Percentiles rank a stretch among this genome's conserved stretches.
phyloP scores from a whole-genome alignment of 352 stramenopile species.

The Elongisporangium undulatum region DNA sequence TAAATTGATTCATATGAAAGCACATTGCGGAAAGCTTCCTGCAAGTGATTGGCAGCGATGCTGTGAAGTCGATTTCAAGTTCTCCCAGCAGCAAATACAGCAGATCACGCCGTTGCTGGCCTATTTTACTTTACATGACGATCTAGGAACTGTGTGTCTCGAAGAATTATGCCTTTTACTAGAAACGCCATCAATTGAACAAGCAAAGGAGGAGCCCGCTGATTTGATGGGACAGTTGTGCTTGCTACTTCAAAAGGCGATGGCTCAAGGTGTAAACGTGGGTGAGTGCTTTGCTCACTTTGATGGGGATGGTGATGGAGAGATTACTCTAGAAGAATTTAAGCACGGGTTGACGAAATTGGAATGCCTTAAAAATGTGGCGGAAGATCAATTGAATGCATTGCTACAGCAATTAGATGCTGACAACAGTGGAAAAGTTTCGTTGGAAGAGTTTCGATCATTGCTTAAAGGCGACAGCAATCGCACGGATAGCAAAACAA shows the following conservation, averaged over 20 bases:
- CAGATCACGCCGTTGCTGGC: constrained; percentile 13
- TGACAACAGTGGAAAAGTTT: constrained; percentile 51
- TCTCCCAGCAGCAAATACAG: constrained; percentile 18
- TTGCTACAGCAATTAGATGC: constrained; percentile 43
- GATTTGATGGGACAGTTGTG: constrained; percentile 10
- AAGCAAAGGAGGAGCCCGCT: constrained; percentile 3
- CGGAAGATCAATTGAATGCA: constrained; percentile 28
- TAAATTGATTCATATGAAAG: constrained; percentile 10
- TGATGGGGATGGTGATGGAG: constrained; percentile 52
- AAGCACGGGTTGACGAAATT: constrained; percentile 39
- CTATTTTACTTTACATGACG: constrained; percentile 23
- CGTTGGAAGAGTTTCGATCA: constrained; percentile 52
- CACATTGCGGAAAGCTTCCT: constrained; percentile 1
- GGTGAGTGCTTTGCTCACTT: constrained; percentile 60
- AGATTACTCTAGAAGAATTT: constrained; percentile 57
- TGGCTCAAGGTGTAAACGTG: constrained; percentile 38
- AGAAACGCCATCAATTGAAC: constrained; percentile 4
- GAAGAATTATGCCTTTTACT: constrained; percentile 23
- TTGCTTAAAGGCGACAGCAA: constrained; percentile 15
- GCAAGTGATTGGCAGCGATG: constrained; percentile 25
- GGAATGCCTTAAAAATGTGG: constrained; percentile 39
- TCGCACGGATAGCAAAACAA: constrained; percentile 7
- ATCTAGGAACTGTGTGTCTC: constrained; percentile 22
- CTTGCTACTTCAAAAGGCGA: constrained; percentile 25
- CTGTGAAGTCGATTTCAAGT: constrained; percentile 24